Evolutionary conservation across 306 rosid genomes (phyloP), one percentile per base, ranked within the genome.

Genomic region (Cicer yamashitae): DNA sequence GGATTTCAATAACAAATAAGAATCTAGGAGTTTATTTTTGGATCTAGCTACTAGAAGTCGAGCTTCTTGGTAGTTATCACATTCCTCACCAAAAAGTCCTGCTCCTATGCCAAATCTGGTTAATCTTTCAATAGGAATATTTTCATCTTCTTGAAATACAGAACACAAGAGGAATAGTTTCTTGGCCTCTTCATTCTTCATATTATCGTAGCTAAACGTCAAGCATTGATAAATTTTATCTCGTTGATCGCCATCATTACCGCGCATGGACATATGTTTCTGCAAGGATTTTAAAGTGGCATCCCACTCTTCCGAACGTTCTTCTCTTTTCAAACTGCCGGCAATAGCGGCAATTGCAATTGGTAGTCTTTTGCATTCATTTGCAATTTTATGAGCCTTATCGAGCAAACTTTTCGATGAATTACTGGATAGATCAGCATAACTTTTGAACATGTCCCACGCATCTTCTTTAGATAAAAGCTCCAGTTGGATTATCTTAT

Each of bases 101-200:
- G 8, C 0, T 41, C 76, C 76, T 0, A 66, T 38, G 6, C 1
- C 64, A 67, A 56, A 12, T 39, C 57, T 66, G 0, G 40, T 47
- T 14, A 22, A 22, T 1, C 25, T 22, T 22, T 22, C 79, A 12
- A 4, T 10, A 1, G 20, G 4, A 14, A 82, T 46, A 11, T 71
- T 71, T 47, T 76, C 78, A 64, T 77, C 82, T 47, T 82, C 85
- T 46, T 1, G 75, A 10, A 82, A 76, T 2, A 77, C 0, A 47
- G 82, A 77, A 3, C 82, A 82, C 4, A 71, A 71, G 9, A 77
- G 60, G 9, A 79, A 72, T 0, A 73, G 30, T 6, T 3, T 0
- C 48, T 64, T 6, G 14, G 79, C 73, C 5, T 66, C 8, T 13
- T 44, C 6, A 14, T 44, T 0, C 52, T 65, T 57, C 30, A 73